A percentile compares a stretch with the other conserved stretches of the same genome.
These are phyloP conservation scores for Plasmodium cynomolgi DNA, from an alignment of 169 alveolate species.

Conservation along the genomic window DNA sequence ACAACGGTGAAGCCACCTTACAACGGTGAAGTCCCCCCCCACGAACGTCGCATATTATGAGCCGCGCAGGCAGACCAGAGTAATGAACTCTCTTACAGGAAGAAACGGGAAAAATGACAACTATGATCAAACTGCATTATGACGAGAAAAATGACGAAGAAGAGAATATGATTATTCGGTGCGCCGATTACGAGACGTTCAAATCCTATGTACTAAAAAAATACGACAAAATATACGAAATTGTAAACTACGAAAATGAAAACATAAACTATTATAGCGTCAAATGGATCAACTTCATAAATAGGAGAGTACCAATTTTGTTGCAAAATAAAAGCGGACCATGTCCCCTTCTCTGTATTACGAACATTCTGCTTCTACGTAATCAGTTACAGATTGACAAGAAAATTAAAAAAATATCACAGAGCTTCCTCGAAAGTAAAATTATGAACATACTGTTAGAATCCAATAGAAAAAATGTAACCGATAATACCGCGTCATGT, in stretches of 20 bases:
- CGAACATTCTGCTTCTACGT: conserved; percentile 71
- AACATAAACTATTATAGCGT: conserved; percentile 70
- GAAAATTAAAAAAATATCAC: conserved; percentile 70
- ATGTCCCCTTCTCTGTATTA: conserved; percentile 75
- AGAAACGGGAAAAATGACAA: conserved; percentile 53
- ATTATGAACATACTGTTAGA: conserved; percentile 74
- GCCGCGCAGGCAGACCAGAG: neutral
- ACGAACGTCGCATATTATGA: conserved; percentile 9
- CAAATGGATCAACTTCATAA: conserved; percentile 69
- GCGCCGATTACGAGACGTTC: conserved; percentile 73
- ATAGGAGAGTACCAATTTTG: conserved; percentile 65
- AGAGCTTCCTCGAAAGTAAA: conserved; percentile 35
- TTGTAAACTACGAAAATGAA: conserved; percentile 19
- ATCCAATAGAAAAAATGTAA: conserved; percentile 69
- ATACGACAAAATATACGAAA: conserved; percentile 38
- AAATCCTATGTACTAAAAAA: conserved; percentile 68
- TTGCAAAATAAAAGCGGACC: conserved; percentile 76
- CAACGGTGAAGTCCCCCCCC: neutral
- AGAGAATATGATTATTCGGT: conserved; percentile 55
- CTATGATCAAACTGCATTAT: conserved; percentile 42
- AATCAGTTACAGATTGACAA: conserved; percentile 74
- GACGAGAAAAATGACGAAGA: conserved; percentile 73
- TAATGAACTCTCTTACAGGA: conserved; percentile 18
- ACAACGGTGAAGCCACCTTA: too few relatives aligned
- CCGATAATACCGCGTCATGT: conserved; percentile 44